Evolutionary conservation across 2,329 filamentous ascomycete species (phyloP), one percentile per base, ranked within the genome.

Genomic region (Penicillium vulpinum): DNA sequence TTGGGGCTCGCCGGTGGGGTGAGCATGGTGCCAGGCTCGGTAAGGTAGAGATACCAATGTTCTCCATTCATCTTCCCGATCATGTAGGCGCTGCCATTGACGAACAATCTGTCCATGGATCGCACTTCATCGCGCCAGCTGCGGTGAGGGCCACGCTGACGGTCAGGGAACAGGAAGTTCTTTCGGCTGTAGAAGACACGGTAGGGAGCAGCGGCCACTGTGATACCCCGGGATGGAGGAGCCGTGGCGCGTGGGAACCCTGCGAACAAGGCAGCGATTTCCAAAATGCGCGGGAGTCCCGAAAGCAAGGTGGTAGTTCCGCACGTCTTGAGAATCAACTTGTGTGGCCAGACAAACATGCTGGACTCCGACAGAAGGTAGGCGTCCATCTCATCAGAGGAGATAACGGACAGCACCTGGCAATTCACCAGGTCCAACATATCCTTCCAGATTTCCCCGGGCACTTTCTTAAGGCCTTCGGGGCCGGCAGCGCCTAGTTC

Each of bases 261-360:
- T 47, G 91, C 93, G 64, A 93, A 83, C 48, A 88, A 78, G 46
- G 92, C 90, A 29, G 94, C 94, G 70, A 97, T 96, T 74, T 95
- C 91, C 52, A 99, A 83, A 75, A 99, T 88, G 65, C 91, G 91
- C 65, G 91, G 91, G 44, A 99, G 83, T 21, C 94, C 94, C 46
- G 90, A 88, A 7, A 99, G 85, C 51, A 99, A 81, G 3, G 94
- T 99, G 15, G 94, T 99, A 24, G 94, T 99, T 59, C 94, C 94
- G 70, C 94, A 99, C 8, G 94, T 99, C 85, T 99, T 99, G 65
- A 99, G 82, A 59, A 99, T 96, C 62, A 99, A 85, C 83, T 99
- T 99, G 85, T 99, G 94, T n/a, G 92, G 92, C 77, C 96, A 99
- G 67, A 99, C 91, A 74, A 99, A 99, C 92, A 99, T 96, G 89